Evolutionary conservation across 192 early-diverging fungal genomes (phyloP).

Genomic region (Polychytrium aggregatum): DNA sequence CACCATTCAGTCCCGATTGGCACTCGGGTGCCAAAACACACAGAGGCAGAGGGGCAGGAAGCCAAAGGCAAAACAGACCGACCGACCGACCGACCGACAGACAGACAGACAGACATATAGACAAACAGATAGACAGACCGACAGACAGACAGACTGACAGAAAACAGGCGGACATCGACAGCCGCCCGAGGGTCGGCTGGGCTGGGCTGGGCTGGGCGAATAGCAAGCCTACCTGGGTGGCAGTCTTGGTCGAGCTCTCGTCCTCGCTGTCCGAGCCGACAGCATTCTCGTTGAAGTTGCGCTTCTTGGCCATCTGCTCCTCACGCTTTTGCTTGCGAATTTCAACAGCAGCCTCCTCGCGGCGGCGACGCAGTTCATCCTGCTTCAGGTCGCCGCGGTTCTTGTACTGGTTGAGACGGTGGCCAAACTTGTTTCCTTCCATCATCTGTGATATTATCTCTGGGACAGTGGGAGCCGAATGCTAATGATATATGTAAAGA

Average conservation of each 20-base stretch:
- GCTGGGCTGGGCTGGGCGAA: too few relatives aligned
- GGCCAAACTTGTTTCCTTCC: too few relatives aligned
- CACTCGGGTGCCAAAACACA: too few relatives aligned
- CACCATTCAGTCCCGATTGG: too few relatives aligned
- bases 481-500: too few relatives aligned
- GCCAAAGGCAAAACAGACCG: too few relatives aligned
- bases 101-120: conserved; percentile 28
- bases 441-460: too few relatives aligned
- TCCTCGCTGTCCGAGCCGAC: conserved; percentile 63
- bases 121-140: not conserved
- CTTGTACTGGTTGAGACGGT: too few relatives aligned
- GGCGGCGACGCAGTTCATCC: conserved; percentile 84
- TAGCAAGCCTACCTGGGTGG: conserved; percentile 52
- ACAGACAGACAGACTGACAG: not conserved
- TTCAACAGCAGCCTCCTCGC: conserved; percentile 87
- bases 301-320: conserved; percentile 83
- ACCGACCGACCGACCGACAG: too few relatives aligned
- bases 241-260: conserved; percentile 41
- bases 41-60: too few relatives aligned
- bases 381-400: conserved; percentile 72
- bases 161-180: conserved; percentile 2
- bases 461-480: too few relatives aligned
- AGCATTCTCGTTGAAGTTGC: conserved; percentile 58
- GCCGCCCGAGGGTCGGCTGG: too few relatives aligned
- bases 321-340: conserved; percentile 93